Base-by-base conservation (phyloP, 2,329 filamentous ascomycete genomes). In the Fusarium devonianum region DNA sequence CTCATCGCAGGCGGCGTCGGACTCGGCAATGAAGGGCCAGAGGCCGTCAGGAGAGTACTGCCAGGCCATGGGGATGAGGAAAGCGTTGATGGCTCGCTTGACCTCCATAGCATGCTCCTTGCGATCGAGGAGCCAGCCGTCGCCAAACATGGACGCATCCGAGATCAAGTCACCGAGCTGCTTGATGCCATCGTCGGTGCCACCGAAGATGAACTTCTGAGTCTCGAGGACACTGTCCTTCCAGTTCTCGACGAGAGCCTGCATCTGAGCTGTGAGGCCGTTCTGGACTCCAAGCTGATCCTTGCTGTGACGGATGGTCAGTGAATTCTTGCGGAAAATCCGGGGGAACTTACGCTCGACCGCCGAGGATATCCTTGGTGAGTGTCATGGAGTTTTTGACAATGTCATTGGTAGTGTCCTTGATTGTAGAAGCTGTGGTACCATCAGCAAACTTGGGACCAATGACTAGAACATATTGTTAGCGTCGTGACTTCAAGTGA, bases 261-360 rank as follows among this genome's bases (percentile, higher is more conserved):
- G 42, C 52, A 53, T 55, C 30, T 55, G 52, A 2, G 38, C 38
- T 4, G 29, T 38, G 13, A 55, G 42, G 0, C 49, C 52, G 14
- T 55, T 55, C 21, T 55, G 49, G 13, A 55, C 52, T 1, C 52
- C 49, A 5, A 55, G 52, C n/a, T 55, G 42, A 25, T 54, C 51
- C 13, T 37, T 9, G 3, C 51, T 54, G 7, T 4, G 10, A n/a
- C 16, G 10, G 6, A 33, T 16, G n/a, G 5, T 51, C 11, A 51
- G 43, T 25, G 23, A 25, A 11, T 25, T 10, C 23, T 25, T 11
- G 23, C 9, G 14, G 1, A 1, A n/a, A 1, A 13, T n/a, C 6
- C 9, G 3, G 5, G 18, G 3, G 7, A 12, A 28, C 49, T 14
- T 40, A 53, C 42, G 52, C 42, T 38, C 49, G 18, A 6, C 32